These are phyloP conservation scores for Dendrocalamus sinicus DNA, from an alignment of 176 grass and related monocot species.

Conservation along the genomic window DNA sequence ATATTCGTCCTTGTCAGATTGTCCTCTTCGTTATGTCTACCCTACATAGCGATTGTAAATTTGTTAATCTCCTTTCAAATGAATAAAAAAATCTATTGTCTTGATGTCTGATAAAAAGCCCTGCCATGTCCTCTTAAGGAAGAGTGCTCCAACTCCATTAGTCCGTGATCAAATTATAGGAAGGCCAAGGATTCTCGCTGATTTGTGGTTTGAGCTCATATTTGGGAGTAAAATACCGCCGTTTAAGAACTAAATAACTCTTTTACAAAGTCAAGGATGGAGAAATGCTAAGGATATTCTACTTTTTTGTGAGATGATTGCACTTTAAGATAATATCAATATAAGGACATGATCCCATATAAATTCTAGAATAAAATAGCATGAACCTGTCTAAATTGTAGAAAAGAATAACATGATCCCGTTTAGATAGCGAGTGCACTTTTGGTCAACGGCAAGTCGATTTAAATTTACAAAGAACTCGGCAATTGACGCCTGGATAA, in stretches of 20 bases:
- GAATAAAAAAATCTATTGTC: too few species aligned
- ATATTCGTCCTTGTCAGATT: too few species aligned
- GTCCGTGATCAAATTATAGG: neutral
- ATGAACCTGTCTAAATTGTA: neutral
- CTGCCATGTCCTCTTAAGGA: neutral
- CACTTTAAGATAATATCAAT: neutral
- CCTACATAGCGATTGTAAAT: too few species aligned
- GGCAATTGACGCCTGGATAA: too few species aligned
- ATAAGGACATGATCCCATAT: neutral
- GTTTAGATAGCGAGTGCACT: neutral
- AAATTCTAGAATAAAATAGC: neutral
- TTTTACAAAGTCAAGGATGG: neutral
- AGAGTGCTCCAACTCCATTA: too few species aligned
- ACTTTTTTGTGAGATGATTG: too few species aligned
- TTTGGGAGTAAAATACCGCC: neutral
- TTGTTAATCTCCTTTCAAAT: too few species aligned
- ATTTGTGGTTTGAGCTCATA: neutral
- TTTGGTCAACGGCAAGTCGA: neutral
- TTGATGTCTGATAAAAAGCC: neutral
- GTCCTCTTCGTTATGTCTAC: too few species aligned
- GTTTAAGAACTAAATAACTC: neutral
- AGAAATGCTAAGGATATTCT: neutral
- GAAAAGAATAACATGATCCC: neutral
- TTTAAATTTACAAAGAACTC: neutral
- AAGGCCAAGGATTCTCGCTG: neutral